These are phyloP conservation scores for Boletus coccyginus DNA, from an alignment of 768 basidiomycete genomes.

Conservation along the genomic window DNA sequence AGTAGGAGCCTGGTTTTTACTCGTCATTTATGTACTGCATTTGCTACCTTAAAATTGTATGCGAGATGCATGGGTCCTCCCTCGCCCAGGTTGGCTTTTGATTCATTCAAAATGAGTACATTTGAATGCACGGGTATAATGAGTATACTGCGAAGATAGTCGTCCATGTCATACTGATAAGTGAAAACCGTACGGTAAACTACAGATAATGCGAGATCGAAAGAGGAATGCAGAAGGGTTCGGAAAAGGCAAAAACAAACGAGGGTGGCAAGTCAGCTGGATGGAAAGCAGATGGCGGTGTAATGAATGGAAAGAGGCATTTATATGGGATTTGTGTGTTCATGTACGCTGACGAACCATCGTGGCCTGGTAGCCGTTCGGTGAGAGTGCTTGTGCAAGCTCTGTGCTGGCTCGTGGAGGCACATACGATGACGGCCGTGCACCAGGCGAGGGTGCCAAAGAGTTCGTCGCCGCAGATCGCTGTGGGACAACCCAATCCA, in stretches of 20 bases:
- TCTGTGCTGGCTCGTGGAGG: conserved; percentile 45
- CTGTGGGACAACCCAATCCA: conserved; percentile 36
- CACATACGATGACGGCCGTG: conserved; percentile 53
- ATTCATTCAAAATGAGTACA: conserved; percentile 39
- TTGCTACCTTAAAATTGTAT: conserved; percentile 35
- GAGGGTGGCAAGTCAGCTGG: conserved; percentile 28
- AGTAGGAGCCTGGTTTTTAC: conserved; percentile 52
- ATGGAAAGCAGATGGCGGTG: conserved; percentile 21
- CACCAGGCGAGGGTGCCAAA: conserved; percentile 33
- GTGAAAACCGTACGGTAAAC: conserved; percentile 47
- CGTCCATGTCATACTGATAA: conserved; percentile 60
- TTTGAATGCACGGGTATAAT: conserved; percentile 52
- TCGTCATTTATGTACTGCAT: conserved; percentile 22
- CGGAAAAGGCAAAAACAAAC: conserved; percentile 17
- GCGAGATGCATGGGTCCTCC: conserved; percentile 32
- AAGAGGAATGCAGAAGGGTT: conserved; percentile 31
- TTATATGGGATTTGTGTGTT: conserved; percentile 15
- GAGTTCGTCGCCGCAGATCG: conserved; percentile 38
- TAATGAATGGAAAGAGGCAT: conserved; percentile 14
- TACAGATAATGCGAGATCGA: conserved; percentile 58
- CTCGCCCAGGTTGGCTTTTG: conserved; percentile 11
- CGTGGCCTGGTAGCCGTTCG: conserved; percentile 44
- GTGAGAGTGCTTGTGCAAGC: conserved; percentile 37
- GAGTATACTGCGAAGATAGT: conserved; percentile 55
- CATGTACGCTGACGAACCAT: conserved; percentile 52